Evolutionary conservation across 2,329 filamentous ascomycete species (phyloP), one percentile per base, ranked within the genome.

Genomic region (Plenodomus lindquistii): DNA sequence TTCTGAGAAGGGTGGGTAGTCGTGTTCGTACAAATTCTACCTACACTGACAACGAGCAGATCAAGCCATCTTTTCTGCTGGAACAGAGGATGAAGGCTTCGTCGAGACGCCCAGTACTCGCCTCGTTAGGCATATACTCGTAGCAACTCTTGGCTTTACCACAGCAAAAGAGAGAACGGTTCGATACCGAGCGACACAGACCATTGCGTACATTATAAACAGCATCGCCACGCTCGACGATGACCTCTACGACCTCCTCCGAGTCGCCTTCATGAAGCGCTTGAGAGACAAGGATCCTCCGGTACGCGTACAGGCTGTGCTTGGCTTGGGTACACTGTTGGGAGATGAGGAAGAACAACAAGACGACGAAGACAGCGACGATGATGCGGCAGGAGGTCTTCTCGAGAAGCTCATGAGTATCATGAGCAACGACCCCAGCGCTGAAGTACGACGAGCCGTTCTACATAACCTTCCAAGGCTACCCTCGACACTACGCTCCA

Each of bases 231-330:
- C 90, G 2, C 90, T 97, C 61, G 94, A 97, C 63, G 91, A 96
- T 68, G 90, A 94, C 40, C 75, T 97, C 10, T 99, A 96, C 69
- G 85, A 91, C 61, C 83, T 90, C 50, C 79, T 97, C 51, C 84
- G 90, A 43, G 81, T 89, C 44, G 88, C 87, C 0, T 77, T 99
- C 31, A 76, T 96, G 37, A 95, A 89, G 73, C 83, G 94, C 27
- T 87, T 97, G 42, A 85, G 91, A 58, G 94, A 99, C 74, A 97
- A 97, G 73, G 94, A 99, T 70, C 84, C 91, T 6, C 89, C 92
- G 69, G 91, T 99, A 8, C 85, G 94, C 50, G 86, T 94, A 5
- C 94, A 99, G 71, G 94, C 94, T 6, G 91, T 96, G 1, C 80
- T 96, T 54, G 93, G 92, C 4, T 80, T 99, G n/a, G 89, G 90